Conservation (phyloP, 768 basidiomycete genomes). For the Pulveroboletus sp. region DNA sequence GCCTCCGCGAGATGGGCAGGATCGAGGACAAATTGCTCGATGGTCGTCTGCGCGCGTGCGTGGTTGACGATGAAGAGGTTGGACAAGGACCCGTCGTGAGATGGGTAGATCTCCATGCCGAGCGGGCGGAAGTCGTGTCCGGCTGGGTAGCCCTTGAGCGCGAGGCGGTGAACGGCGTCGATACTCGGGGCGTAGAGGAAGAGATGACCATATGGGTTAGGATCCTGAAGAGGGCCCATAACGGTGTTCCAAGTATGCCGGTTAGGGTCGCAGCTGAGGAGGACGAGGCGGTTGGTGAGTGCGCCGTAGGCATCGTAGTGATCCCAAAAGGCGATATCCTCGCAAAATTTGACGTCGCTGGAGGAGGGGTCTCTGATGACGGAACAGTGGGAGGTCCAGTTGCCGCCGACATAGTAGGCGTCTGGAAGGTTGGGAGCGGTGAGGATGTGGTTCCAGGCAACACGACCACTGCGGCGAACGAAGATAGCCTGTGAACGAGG, state of each 20-base stretch:
- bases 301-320: constrained; percentile 37
- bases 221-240: constrained; percentile 63
- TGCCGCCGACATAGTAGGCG: constrained; percentile 48
- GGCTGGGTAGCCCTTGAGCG: constrained; percentile 49
- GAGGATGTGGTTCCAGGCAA: constrained; percentile 40
- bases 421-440: constrained; percentile 40
- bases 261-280: constrained; percentile 39
- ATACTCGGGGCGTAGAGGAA: constrained; percentile 46
- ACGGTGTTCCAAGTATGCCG: constrained; percentile 69
- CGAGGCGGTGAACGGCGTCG: constrained; percentile 35
- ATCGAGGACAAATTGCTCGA: constrained; percentile 62
- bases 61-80: constrained; percentile 69
- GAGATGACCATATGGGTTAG: constrained; percentile 52
- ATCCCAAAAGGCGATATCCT: constrained; percentile 67
- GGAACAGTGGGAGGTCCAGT: constrained; percentile 44
- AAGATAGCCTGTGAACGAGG: constrained; percentile 34
- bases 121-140: constrained; percentile 68
- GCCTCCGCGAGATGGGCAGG: constrained; percentile 42
- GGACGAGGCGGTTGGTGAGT: constrained; percentile 41
- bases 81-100: constrained; percentile 42
- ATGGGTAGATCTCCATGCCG: constrained; percentile 56
- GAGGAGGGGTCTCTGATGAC: constrained; percentile 33
- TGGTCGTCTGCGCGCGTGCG: constrained; percentile 51
- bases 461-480: constrained; percentile 41
- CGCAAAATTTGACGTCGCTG: constrained; percentile 45